Percentiles rank a stretch among this genome's conserved stretches.
Evolutionary conservation across 2,329 filamentous ascomycete genomes (phyloP).

Genomic region (Claviceps pusilla): DNA sequence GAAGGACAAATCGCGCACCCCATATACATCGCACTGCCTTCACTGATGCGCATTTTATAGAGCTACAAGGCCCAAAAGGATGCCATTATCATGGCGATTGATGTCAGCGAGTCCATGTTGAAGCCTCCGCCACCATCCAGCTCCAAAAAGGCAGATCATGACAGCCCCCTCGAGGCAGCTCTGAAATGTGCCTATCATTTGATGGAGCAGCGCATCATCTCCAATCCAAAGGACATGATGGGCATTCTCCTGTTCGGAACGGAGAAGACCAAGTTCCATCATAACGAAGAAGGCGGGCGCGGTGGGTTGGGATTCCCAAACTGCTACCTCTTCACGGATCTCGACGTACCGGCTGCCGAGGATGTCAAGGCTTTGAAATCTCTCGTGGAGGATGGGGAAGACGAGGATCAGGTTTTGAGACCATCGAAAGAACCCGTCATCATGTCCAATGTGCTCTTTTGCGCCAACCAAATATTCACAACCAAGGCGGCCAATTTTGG

Average conservation of each 20-base stretch:
- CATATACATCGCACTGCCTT: not conserved
- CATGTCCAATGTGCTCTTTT: constrained; percentile 85
- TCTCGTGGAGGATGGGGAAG: constrained; percentile 65
- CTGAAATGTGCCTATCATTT: constrained; percentile 87
- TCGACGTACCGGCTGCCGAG: constrained; percentile 72
- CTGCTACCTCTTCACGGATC: constrained; percentile 79
- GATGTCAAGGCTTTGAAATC: constrained; percentile 70
- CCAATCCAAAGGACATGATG: constrained; percentile 94
- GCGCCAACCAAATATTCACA: constrained; percentile 91
- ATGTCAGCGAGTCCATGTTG: constrained; percentile 82
- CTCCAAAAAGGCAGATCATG: constrained; percentile 62
- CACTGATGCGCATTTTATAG: constrained; percentile 25
- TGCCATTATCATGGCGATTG: constrained; percentile 93
- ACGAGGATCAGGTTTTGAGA: constrained; percentile 51
- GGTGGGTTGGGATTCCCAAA: constrained; percentile 61
- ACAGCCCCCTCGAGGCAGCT: constrained; percentile 68
- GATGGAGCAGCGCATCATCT: constrained; percentile 97
- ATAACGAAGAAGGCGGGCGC: constrained; percentile 47
- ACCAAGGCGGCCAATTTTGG: constrained; percentile 90
- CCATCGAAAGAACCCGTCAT: constrained; percentile 55
- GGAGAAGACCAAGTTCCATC: constrained; percentile 63
- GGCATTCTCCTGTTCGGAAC: constrained; percentile 87
- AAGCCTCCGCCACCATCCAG: constrained; percentile 44
- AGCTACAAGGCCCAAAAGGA: constrained; percentile 87
- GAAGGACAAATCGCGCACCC: not conserved